Base-by-base conservation (phyloP, 2,329 filamentous ascomycete genomes). In the Trichophyton mentagrophytes region DNA sequence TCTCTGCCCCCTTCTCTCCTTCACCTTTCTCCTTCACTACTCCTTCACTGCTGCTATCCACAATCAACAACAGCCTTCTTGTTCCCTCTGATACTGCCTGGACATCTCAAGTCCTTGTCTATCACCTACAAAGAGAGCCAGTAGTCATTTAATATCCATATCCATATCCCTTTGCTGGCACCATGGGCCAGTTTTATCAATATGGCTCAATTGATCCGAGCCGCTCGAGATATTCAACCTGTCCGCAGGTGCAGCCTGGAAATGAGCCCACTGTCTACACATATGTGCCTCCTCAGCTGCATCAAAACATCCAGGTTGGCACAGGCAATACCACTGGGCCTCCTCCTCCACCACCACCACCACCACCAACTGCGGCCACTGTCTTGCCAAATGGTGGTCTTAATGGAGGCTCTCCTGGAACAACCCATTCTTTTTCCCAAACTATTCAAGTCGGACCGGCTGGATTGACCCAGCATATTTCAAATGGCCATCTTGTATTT, bases 141-240 rank as follows among this genome's bases (percentile, higher is more conserved):
- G n/a, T 11, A 15, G n/a, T 9, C 33, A 38, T 38, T 13, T 38
- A 9, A 30, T 11, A 56, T n/a, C 27, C 33, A 30, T 11, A 56
- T n/a, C 27, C 27, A 56, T 56, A 36, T 40, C 20, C 17, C 36
- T 56, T n/a, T 13, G 17, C n/a, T 36, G 53, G 38, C 30, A 53
- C 27, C 47, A 64, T 63, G 63, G 51, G 53, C 15, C 57, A 60
- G 36, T 65, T 58, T 22, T 65, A 64, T 61, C 62, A 64, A 46
- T 65, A 65, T 60, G 64, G 64, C 33, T 44, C 30, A 8, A 38
- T 60, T 5, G 60, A 65, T n/a, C 62, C 64, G 38, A 63, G 44
- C 20, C 44, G 46, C 33, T 25, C 22, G 22, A 57, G 53, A 47
- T 57, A 57, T 57, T 40, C 55, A 9, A 30, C 33, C n/a, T 55